phyloP scores from a whole-genome alignment of 805 yeast genomes.

The Monosporozyma aerobia region DNA sequence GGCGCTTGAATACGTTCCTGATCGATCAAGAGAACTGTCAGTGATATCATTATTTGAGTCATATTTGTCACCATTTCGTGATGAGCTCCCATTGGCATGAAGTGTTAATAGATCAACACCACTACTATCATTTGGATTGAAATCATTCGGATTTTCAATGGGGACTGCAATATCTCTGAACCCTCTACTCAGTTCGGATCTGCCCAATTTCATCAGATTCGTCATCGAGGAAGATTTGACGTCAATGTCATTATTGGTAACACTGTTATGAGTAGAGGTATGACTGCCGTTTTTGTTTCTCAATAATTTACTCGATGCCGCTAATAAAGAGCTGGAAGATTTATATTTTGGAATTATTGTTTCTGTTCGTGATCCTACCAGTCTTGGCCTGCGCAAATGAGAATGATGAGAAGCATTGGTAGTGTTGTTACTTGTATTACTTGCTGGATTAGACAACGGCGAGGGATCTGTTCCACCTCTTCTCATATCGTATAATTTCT shows the following conservation, averaged over 20 bases:
- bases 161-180: neutral
- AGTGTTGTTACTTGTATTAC: neutral
- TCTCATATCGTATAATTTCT: neutral
- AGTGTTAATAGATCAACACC: neutral
- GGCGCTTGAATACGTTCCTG: neutral
- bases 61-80: neutral
- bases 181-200: neutral
- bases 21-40: neutral
- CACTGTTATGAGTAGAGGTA: neutral
- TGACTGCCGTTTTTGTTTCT: neutral
- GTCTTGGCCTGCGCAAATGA: neutral
- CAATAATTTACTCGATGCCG: neutral
- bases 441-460: neutral
- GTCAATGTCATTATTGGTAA: neutral
- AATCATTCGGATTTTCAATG: neutral
- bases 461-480: neutral
- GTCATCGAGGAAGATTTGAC: constrained; percentile 15
- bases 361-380: neutral
- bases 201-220: constrained; percentile 5
- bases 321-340: neutral
- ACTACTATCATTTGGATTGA: neutral
- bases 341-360: neutral
- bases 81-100: neutral
- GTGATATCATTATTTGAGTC: neutral
- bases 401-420: neutral